Evolutionary conservation across 225 moss, liverwort and hornwort species (phyloP), one percentile per base, ranked within the genome.

Genomic region (Polytrichum commune): DNA sequence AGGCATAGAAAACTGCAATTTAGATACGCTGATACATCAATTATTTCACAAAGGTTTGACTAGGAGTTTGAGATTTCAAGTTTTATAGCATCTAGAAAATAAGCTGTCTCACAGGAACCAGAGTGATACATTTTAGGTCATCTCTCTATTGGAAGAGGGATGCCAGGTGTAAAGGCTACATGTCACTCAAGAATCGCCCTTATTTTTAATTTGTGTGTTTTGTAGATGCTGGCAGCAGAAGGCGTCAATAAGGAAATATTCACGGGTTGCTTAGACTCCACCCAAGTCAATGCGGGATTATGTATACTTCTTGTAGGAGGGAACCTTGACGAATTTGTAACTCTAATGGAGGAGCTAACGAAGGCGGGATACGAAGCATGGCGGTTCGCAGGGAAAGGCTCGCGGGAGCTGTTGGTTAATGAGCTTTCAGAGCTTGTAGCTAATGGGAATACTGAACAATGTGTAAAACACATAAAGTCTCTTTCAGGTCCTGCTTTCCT

Each of bases 181-280:
- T 60, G 67, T 27, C 58, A 61, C 64, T 57, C 53, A 72, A 72
- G 63, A 38, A 73, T 10, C 3, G 58, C 22, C 71, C 71, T 58
- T 66, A 65, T 71, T 72, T 65, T 66, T 33, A 23, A 72, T 74
- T 61, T 83, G 70, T 80, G 73, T 74, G 79, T 69, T 67, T 82
- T 78, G 77, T 73, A 80, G 88, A 88, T 89, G 80, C 85, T 95
- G 69, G 82, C 88, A 69, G 85, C 79, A 66, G 91, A 89, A 77
- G 93, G 91, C 25, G 64, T 95, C 53, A 74, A 88, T 64, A 88
- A 27, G 62, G 73, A 73, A 46, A 58, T 68, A 54, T 85, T 95
- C 53, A 73, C 78, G 20, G 73, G 65, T 27, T 75, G 78, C 64
- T 38, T 95, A 55, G 79, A 89, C 62, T 76, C 69, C 76, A 68